These are phyloP conservation scores for Chenopodium suecicum DNA, from an alignment of 148 eudicot species.

Conservation along the genomic window DNA sequence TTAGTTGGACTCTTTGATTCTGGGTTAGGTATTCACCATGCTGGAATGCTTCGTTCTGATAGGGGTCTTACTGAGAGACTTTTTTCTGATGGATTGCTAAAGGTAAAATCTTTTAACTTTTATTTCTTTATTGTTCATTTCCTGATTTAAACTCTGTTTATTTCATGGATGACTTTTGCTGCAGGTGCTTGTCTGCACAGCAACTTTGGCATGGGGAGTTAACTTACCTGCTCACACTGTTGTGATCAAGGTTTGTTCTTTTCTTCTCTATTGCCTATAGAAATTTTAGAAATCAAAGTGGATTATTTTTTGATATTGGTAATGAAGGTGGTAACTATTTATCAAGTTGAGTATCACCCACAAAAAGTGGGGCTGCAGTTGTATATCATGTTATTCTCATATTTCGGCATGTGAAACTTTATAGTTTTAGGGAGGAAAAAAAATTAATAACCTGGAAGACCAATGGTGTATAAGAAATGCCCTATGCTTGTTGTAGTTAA, in stretches of 20 bases:
- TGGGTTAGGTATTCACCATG: conserved; percentile 97
- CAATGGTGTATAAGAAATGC: neutral
- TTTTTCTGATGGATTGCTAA: conserved; percentile 83
- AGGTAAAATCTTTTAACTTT: conserved; percentile 35
- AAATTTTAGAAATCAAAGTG: neutral
- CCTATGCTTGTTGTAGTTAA: neutral
- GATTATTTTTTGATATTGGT: neutral
- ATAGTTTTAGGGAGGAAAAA: neutral
- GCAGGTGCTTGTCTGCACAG: conserved; percentile 97
- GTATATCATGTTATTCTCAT: neutral
- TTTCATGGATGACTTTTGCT: conserved; percentile 16
- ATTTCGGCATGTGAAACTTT: neutral
- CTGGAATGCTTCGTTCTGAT: conserved; percentile 98
- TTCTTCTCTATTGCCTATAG: neutral
- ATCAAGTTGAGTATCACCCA: neutral
- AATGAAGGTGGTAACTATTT: neutral
- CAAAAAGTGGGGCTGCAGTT: neutral
- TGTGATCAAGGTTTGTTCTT: conserved; percentile 82
- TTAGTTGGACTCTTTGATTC: conserved; percentile 82
- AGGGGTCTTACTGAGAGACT: conserved; percentile 93
- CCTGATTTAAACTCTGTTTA: conserved; percentile 7
- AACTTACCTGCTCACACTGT: conserved; percentile 99
- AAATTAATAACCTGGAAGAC: neutral
- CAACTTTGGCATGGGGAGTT: conserved; percentile 99
- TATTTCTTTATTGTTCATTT: neutral